Evolutionary conservation across 768 basidiomycete genomes (phyloP), one percentile per base, ranked within the genome.

Genomic region (Pleurotus eryngii): DNA sequence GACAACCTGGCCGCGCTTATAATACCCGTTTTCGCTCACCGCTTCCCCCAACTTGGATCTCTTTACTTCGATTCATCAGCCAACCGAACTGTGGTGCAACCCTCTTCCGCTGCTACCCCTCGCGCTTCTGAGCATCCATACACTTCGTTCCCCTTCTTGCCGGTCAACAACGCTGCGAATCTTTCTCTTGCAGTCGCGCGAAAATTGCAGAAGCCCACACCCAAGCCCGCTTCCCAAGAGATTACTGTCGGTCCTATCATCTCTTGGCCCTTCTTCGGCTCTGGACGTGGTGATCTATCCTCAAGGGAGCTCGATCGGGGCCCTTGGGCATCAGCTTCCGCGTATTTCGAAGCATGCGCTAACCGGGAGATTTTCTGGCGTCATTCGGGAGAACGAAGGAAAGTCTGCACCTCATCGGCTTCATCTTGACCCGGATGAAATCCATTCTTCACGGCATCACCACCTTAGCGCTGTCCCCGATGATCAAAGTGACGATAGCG

Each of bases 261-360:
- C 49, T 92, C 90, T 3, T 94, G 92, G 91, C 88, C 91, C 1
- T 94, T 93, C 77, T 94, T 94, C 67, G 91, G 91, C 46, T 87
- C 89, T 3, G 85, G 87, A 61, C 80, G 92, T 40, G 91, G 91
- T 30, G 86, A 89, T 57, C 78, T 90, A 20, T 61, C 70, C 2
- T 85, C 85, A 3, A 72, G 76, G 18, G 89, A 91, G 61, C 76
- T 93, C 37, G 76, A 90, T 63, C 84, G 91, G n/a, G 90, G 91
- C 2, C 92, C 91, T 0, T 93, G 90, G 88, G 57, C 76, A 2
- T 77, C 79, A 4, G 80, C 84, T 2, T 68, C 72, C 27, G 74
- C 74, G 5, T 94, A 94, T 67, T 72, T 91, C 18, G 66, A 70
- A 4, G 81, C 90, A 0, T 92, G 89, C 66, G 79, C 78, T 2